Base-by-base conservation (phyloP, 352 stramenopile genomes). In the Pythium vanterpoolii region DNA sequence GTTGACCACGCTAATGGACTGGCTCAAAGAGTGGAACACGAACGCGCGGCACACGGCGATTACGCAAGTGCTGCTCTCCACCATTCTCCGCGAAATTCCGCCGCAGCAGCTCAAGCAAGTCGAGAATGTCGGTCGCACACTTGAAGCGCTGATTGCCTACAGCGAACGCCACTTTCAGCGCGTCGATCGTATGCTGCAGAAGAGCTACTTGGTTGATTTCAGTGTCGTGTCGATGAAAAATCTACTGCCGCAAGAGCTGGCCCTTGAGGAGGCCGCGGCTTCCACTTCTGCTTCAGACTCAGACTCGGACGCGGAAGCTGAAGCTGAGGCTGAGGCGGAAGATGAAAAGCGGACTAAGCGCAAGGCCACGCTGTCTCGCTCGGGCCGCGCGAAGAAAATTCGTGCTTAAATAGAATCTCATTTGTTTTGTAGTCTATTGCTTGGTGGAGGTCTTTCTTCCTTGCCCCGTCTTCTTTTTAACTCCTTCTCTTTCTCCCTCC, bases 21-120 rank as follows among this genome's bases (percentile, higher is more conserved):
- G 98, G 80, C 80, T 97, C 56, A 81, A 92, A 43, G 96, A 99
- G 56, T 99, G 97, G 97, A 99, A 99, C 73, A 99, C 96, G 49
- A 96, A 98, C 62, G 93, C 93, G 21, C 87, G 90, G 45, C 97
- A 98, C 68, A 95, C 83, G n/a, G 73, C 87, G 43, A 78, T 99
- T 43, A 96, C 89, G 44, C 96, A 99, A 75, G 69, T 96, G 27
- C 69, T 99, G 8, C 61, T 99, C n/a, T 89, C 93, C 43, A 90
- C 92, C 11, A 79, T 98, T 49, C 72, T 98, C 46, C 81, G 77
- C 40, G 78, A 87, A 45, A 62, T 95, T 27, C 72, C 77, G 46
- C 83, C 86, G 1, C 66, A 59, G 24, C 77, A 72, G 47, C 57
- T 92, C 48, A 87, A 91, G 69, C 73, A 89, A 56, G 65, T 97